Base-by-base conservation (phyloP, 805 yeast genomes). In the Kodamaea nitidulidarum region DNA sequence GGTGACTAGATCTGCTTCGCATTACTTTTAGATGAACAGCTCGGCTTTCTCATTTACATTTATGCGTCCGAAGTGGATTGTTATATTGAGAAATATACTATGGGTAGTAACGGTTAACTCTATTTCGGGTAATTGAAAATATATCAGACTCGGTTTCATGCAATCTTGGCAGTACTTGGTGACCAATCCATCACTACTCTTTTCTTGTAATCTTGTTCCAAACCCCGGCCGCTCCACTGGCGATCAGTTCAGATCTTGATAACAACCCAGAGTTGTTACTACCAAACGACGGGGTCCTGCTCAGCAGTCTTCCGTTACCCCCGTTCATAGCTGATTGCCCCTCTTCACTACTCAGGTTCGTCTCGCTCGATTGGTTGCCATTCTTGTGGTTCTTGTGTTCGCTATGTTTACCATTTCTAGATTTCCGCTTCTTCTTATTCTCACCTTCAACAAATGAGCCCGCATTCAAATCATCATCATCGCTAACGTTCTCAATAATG, bases 401-500 rank as follows among this genome's bases (percentile, higher is more conserved):
- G 21, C 47, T 46, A 27, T 44, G 26, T 18, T 39, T 32, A 22
- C 15, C 28, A 24, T 39, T 35, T 40, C 39, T 46, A 27, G 37
- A 30, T 32, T 25, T 27, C 18, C 21, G 18, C 17, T 31, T 46
- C 30, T 43, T 40, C 37, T 38, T 37, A n/a, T 30, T 12, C 18
- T 24, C 36, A 8, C 41, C 42, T 9, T 28, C 32, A 12, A 35
- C 8, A 15, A 30, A 35, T 14, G 33, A 15, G 26, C 24, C 52
- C 4, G 40, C 48, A 12, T 40, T 38, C 7, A 52, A 60, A 28
- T 60, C 65, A 15, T 76, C 78, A 29, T 68, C 65, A 40, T 66
- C 73, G 45, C 75, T 60, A 4, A 74, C 71, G 39, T 78, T 81
- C 50, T 84, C 91, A 51, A 88, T 87, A 44, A 88, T 84, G 3